Evolutionary conservation across 2,329 filamentous ascomycete species (phyloP).

Genomic region (Verticillium dahliae): DNA sequence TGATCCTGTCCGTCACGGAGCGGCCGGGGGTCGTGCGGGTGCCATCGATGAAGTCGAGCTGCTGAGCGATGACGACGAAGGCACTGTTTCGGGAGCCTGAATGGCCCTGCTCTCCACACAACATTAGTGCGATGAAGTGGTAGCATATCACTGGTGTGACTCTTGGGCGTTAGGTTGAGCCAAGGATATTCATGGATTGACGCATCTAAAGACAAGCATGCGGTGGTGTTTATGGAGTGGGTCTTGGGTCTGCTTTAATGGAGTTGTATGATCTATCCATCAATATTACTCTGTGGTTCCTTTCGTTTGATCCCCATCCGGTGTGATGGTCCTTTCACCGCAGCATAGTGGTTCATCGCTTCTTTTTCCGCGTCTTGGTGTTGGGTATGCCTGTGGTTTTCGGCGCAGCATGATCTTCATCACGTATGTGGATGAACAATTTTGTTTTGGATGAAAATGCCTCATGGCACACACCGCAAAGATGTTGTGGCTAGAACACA

Average conservation of each 20-base stretch:
- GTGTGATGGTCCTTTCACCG: too few relatives aligned
- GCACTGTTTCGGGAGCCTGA: constrained; percentile 25
- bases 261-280: background rate
- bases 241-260: background rate
- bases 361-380: constrained; percentile 15
- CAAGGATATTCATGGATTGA: constrained; percentile 8
- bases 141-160: background rate
- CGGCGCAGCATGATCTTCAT: constrained; percentile 55
- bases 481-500: constrained; percentile 22
- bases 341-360: background rate
- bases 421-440: constrained; percentile 67
- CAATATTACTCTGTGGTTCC: background rate
- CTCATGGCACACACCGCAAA: constrained; percentile 37
- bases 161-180: constrained; percentile 1
- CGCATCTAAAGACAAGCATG: background rate
- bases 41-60: constrained; percentile 88
- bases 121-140: background rate
- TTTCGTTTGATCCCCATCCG: background rate
- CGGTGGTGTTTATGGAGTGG: background rate
- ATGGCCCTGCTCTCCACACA: background rate
- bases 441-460: constrained; percentile 57
- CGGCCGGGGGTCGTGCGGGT: constrained; percentile 53
- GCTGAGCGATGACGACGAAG: constrained; percentile 64
- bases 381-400: constrained; percentile 9
- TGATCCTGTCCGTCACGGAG: constrained; percentile 51